Conservation (phyloP, 2,329 filamentous ascomycete genomes). For the Cercospora nicotianae region DNA sequence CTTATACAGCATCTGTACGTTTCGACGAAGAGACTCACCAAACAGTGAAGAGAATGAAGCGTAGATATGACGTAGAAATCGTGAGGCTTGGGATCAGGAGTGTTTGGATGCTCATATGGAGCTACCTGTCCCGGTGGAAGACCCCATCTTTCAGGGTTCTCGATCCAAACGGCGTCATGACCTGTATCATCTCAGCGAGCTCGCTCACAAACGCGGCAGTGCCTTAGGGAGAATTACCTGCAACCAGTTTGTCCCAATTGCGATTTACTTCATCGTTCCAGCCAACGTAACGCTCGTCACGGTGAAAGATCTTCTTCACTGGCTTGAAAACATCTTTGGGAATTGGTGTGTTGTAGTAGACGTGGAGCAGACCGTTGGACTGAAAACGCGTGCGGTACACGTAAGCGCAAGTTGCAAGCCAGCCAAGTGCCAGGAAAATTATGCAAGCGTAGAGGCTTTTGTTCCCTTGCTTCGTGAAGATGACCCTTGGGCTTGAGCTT, state of each 20-base stretch:
- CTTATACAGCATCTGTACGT: not conserved
- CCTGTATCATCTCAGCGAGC: not conserved
- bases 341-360: slow-evolving; percentile 5
- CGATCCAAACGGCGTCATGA: not conserved
- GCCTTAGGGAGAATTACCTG: not conserved
- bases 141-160: not conserved
- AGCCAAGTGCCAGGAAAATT: not conserved
- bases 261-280: not conserved
- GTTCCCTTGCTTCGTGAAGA: not conserved
- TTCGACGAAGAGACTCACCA: not conserved
- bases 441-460: not conserved
- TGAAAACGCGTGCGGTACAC: not conserved
- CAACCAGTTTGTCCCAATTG: not conserved
- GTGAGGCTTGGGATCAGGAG: not conserved
- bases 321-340: slow-evolving; percentile 1
- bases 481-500: not conserved
- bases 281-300: not conserved
- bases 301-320: not conserved
- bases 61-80: not conserved
- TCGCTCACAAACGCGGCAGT: not conserved
- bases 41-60: not conserved
- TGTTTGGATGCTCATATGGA: not conserved
- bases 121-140: not conserved
- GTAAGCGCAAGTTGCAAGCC: not conserved
- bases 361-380: not conserved